Base-by-base conservation (phyloP, 768 basidiomycete species). In the Lactarius quietus region DNA sequence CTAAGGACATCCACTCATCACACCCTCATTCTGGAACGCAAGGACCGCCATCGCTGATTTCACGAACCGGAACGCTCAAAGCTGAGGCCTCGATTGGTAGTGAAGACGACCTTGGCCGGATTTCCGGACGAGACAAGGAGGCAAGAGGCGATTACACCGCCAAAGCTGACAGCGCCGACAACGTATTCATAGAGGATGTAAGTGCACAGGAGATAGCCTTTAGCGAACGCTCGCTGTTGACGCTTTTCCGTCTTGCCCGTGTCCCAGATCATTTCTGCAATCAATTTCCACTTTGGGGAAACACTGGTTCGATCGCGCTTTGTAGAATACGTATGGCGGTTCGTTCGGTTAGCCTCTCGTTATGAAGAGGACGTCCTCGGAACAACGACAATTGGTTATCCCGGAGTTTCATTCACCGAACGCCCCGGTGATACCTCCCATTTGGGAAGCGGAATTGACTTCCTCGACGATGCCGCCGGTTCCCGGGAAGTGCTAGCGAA, bases 201-300 rank as follows among this genome's bases (percentile, higher is more conserved):
- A 74, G 92, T 82, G 38, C 33, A 61, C 43, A 61, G 23, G 48
- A 48, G 20, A 10, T 68, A 1, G 15, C 43, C 33, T 26, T 31
- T 55, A 23, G 43, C 28, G 23, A 17, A 35, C 33, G 17, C 5
- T 31, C 48, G 23, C 38, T n/a, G 26, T 23, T 48, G 45, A 48
- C 23, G 45, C 14, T 14, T 26, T 26, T 26, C 48, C 20, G 18
- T 12, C 41, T 31, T 58, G 20, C 31, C 9, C 41, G 10, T 41
- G 36, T 39, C 38, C 20, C 69, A 97, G 95, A 86, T 98, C 67
- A 82, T 88, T 43, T 76, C 88, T 9, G 91, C 94, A 20, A 95
- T 98, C 45, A 84, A 88, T n/a, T 87, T 89, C 59, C 96, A 97
- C 71, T 95, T 90, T 72, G 94, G 95, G 33, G 97, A 98, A 77